Evolutionary conservation across 768 basidiomycete species (phyloP), one percentile per base, ranked within the genome.

Genomic region (Pholiota microspora): DNA sequence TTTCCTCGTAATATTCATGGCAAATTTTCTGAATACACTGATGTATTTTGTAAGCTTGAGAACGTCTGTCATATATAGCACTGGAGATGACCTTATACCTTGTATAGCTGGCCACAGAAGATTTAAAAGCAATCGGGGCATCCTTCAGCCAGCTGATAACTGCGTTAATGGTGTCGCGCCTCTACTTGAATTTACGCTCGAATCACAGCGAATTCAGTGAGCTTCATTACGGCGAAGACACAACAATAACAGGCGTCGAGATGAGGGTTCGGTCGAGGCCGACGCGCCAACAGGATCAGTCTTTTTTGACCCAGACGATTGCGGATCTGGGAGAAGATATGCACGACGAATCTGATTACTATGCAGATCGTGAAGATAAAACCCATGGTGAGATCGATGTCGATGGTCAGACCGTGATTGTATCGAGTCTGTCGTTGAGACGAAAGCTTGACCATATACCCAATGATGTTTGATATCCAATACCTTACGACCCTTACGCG

Each of bases 101-200:
- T 15, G 15, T 15, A 7, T 38, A 58, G 57, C 49, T 50, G 5
- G 52, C 53, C 3, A 25, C 31, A 16, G 31, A 32, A 6, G 68
- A 68, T 46, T 51, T 70, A 4, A 69, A 69, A 51, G 67, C 67
- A 3, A 62, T 69, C 27, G 69, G 68, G 9, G 69, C 69, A 8
- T 67, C 67, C 0, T 69, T 70, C 57, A 67, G 65, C 27, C 69
- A 69, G 46, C 57, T 67, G 21, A 61, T 70, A 8, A 69, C 68
- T 4, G 50, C 65, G 9, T 54, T 59, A 1, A 67, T 70, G 64
- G 57, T 69, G 10, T 69, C 69, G 16, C 67, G 68, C 2, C 64
- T 70, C 7, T 63, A 69, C 9, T 60, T 70, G 32, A 70, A 68
- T 51, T 66, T 69, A 21, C 69, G 69, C 12, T 29, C 38, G 8